Conservation (phyloP, 495 filamentous ascomycete species). For the Aspergillus saccharolyticus region DNA sequence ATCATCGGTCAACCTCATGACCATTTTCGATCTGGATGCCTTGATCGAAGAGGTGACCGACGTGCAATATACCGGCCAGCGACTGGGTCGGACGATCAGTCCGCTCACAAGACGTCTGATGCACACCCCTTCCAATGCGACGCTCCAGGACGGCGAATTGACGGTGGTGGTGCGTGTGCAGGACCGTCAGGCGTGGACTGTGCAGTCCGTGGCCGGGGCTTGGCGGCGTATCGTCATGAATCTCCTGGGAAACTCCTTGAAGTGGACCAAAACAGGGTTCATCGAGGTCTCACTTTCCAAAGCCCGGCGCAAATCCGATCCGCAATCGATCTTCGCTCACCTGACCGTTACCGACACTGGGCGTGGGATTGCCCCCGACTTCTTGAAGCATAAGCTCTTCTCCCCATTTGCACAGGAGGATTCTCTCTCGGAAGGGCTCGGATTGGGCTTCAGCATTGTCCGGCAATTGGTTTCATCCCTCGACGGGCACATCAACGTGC, state of each 20-base stretch:
- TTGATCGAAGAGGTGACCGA: slow-evolving; percentile 57
- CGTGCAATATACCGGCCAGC: slow-evolving; percentile 49
- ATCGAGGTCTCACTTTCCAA: slow-evolving; percentile 52
- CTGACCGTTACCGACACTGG: slow-evolving; percentile 62
- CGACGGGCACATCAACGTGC: slow-evolving; percentile 54
- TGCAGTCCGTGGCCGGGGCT: slow-evolving; percentile 56
- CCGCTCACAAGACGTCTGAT: not conserved
- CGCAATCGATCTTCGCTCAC: slow-evolving; percentile 21
- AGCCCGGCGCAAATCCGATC: slow-evolving; percentile 19
- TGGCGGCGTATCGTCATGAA: slow-evolving; percentile 67
- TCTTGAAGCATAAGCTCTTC: slow-evolving; percentile 59
- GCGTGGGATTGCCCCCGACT: slow-evolving; percentile 62
- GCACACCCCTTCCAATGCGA: not conserved
- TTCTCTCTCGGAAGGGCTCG: slow-evolving; percentile 57
- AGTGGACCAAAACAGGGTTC: slow-evolving; percentile 57
- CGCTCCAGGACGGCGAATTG: not conserved
- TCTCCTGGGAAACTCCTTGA: slow-evolving; percentile 65
- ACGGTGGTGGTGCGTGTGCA: slow-evolving; percentile 55
- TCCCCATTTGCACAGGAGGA: slow-evolving; percentile 70
- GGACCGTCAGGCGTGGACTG: slow-evolving; percentile 44
- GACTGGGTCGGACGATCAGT: slow-evolving; percentile 5
- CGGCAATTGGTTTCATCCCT: slow-evolving; percentile 58
- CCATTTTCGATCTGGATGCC: slow-evolving; percentile 41
- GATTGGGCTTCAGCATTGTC: slow-evolving; percentile 65
- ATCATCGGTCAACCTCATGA: slow-evolving; percentile 18